Conservation (phyloP, 768 basidiomycete genomes). For the Lentinula aciculospora region DNA sequence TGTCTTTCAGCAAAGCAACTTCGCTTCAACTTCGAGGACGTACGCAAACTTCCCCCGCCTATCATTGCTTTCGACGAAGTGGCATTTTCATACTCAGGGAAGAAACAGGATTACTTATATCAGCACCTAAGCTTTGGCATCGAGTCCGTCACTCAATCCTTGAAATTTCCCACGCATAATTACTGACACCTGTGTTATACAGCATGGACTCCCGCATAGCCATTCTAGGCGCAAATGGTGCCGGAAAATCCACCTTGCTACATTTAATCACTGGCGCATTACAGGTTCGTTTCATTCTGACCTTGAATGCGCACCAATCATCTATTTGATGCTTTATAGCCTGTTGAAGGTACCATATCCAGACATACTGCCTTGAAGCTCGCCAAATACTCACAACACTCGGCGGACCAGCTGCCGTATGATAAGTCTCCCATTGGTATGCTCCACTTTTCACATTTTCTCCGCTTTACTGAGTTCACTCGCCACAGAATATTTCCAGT, state of each 20-base stretch:
- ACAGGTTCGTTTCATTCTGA: background rate
- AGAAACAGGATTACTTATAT: constrained; percentile 85
- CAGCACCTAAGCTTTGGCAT: constrained; percentile 92
- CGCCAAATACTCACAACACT: constrained; percentile 98
- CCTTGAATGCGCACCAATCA: background rate
- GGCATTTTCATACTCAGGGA: constrained; percentile 93
- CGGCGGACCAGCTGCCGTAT: constrained; percentile 97
- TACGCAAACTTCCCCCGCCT: constrained; percentile 89
- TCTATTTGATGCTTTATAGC: constrained; percentile 32
- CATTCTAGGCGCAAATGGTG: constrained; percentile 94
- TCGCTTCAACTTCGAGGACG: constrained; percentile 95
- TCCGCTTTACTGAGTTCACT: constrained; percentile 10
- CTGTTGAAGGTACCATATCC: constrained; percentile 79
- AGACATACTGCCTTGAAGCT: constrained; percentile 90
- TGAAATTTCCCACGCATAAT: background rate
- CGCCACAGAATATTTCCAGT: constrained; percentile 83
- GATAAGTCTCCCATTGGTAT: constrained; percentile 58
- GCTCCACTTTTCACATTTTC: background rate
- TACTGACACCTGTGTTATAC: background rate
- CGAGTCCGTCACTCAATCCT: constrained; percentile 54
- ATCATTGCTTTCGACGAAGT: constrained; percentile 95
- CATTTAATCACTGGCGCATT: constrained; percentile 83
- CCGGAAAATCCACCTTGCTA: constrained; percentile 89
- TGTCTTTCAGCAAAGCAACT: constrained; percentile 43
- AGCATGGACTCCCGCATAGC: constrained; percentile 95